Conservation (phyloP, 2,329 filamentous ascomycete species). For the Cadophora gregata region DNA sequence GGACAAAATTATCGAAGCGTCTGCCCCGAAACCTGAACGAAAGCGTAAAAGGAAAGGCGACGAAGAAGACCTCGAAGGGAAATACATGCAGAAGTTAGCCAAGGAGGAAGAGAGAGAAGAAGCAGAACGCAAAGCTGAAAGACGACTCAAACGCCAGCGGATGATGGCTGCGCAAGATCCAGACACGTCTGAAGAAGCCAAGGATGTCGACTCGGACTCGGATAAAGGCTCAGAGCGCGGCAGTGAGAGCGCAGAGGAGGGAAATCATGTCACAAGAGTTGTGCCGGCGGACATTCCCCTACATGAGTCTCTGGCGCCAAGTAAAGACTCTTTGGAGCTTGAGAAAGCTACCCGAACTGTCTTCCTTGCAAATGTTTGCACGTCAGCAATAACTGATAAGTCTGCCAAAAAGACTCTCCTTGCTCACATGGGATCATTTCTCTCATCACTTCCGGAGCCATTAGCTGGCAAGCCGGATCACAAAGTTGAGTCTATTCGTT, state of each 20-base stretch:
- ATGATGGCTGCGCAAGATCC: constrained; percentile 47
- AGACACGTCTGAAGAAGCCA: constrained; percentile 44
- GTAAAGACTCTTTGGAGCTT: constrained; percentile 66
- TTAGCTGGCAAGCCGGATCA: constrained; percentile 57
- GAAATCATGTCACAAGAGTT: constrained; percentile 46
- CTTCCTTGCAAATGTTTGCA: constrained; percentile 91
- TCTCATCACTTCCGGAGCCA: constrained; percentile 58
- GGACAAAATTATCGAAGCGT: constrained; percentile 52
- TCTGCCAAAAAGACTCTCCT: constrained; percentile 78
- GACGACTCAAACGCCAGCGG: constrained; percentile 59
- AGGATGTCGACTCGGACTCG: constrained; percentile 37
- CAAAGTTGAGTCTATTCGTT: constrained; percentile 89
- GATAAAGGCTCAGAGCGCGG: constrained; percentile 40
- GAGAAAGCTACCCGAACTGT: constrained; percentile 90
- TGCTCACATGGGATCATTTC: constrained; percentile 77
- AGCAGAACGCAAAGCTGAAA: constrained; percentile 49
- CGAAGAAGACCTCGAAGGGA: constrained; percentile 71
- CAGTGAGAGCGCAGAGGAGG: constrained; percentile 38
- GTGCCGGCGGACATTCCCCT: constrained; percentile 49
- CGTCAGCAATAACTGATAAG: constrained; percentile 81
- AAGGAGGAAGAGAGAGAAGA: constrained; percentile 64
- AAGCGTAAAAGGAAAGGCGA: constrained; percentile 71
- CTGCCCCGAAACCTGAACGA: constrained; percentile 48
- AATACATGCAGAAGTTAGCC: constrained; percentile 70
- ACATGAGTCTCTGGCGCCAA: constrained; percentile 62